Base-by-base conservation (phyloP, 2,329 filamentous ascomycete genomes). In the Colletotrichum sp. region DNA sequence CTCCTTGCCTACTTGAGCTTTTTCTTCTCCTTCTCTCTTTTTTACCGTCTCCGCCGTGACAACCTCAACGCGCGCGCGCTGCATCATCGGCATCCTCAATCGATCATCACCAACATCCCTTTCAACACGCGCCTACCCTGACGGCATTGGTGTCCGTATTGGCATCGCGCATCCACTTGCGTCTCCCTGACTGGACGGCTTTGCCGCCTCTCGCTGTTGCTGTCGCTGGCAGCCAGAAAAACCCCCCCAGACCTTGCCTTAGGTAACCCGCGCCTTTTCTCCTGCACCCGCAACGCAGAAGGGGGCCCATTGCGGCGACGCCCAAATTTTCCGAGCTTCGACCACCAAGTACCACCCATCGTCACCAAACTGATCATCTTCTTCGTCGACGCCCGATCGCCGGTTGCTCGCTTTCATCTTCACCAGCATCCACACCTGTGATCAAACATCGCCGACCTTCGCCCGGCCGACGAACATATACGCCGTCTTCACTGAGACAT, bases 131-230 rank as follows among this genome's bases (percentile, higher is more conserved):
- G 12, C 32, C 62, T 32, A 28, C 34, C 26, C 26, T 24, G 30
- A 64, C 12, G 62, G 34, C 49, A 70, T 57, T 66, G 74, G 74
- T 28, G 65, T 57, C 65, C 64, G 69, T 57, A 74, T 66, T 57
- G 70, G 34, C 49, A 64, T 69, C 49, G 71, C 57, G 70, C 74
- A 74, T 24, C 71, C 71, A 76, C 28, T 60, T 60, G 64, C 34
- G 65, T 60, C 59, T 65, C 49, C 59, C 70, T 74, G 64, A 64
- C 70, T 76, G 74, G 74, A 76, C 72, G 68, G 72, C 72, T 75
- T 52, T 66, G 64, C 64, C 64, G 64, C 39, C 72, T 75, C 44
- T 60, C 28, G 72, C 44, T 75, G 69, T 68, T 70, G 52, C 36
- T 73, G 69, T 67, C 57, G 24, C 63, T 57, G 63, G 30, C 73